phyloP scores from a whole-genome alignment of 495 filamentous ascomycete genomes.

The Aspergillus hancockii region DNA sequence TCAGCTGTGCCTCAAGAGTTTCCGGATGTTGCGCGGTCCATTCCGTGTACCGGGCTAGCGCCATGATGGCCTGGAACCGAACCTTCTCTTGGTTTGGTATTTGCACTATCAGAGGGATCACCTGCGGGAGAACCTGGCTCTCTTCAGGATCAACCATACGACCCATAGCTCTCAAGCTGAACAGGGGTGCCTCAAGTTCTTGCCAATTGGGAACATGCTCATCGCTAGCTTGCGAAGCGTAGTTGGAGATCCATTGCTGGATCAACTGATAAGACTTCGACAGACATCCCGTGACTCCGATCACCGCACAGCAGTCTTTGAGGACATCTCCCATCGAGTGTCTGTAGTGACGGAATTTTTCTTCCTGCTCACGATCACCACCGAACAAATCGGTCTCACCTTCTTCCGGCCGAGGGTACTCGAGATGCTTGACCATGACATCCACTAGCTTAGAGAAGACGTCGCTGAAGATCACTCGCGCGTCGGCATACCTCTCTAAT shows the following conservation, averaged over 20 bases:
- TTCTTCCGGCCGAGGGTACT: constrained; percentile 80
- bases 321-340: constrained; percentile 98
- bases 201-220: constrained; percentile 94
- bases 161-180: constrained; percentile 94
- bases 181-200: constrained; percentile 90
- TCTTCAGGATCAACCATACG: constrained; percentile 93
- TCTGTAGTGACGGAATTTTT: constrained; percentile 95
- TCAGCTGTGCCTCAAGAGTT: constrained; percentile 85
- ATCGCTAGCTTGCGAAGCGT: constrained; percentile 69
- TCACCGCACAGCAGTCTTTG: constrained; percentile 95
- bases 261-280: constrained; percentile 82
- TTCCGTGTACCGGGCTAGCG: constrained; percentile 92
- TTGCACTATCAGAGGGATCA: constrained; percentile 89
- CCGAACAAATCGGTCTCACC: constrained; percentile 87
- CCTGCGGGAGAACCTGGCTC: constrained; percentile 77
- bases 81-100: constrained; percentile 96
- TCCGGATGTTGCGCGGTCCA: constrained; percentile 96
- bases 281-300: constrained; percentile 87
- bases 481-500: constrained; percentile 82
- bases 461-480: constrained; percentile 70
- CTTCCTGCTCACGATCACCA: constrained; percentile 92
- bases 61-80: constrained; percentile 96
- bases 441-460: constrained; percentile 87
- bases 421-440: constrained; percentile 87
- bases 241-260: constrained; percentile 81